A percentile compares a stretch with the other conserved stretches of the same genome.
These are phyloP conservation scores for Penicillium aurantiogriseum DNA, from an alignment of 2,329 filamentous ascomycete species.

Conservation along the genomic window DNA sequence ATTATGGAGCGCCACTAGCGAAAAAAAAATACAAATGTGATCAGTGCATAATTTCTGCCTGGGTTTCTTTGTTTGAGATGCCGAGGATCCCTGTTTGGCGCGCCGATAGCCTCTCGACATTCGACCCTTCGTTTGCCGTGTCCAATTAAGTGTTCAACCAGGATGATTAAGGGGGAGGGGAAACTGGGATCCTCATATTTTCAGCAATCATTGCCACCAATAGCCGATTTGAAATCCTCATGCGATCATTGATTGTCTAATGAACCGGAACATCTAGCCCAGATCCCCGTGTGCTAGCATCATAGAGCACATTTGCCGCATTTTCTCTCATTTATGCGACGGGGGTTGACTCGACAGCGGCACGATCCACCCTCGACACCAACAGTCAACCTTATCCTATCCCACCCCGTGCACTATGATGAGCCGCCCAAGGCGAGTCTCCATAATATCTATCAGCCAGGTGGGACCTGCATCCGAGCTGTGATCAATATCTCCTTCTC, in stretches of 20 bases:
- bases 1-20: neutral
- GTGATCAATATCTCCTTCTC: neutral
- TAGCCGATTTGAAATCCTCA: neutral
- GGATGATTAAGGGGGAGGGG: neutral
- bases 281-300: slow-evolving; percentile 4
- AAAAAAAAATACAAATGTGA: neutral
- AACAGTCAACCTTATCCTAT: slow-evolving; percentile 3
- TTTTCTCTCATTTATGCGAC: neutral
- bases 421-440: neutral
- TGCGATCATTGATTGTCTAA: neutral
- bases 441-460: neutral
- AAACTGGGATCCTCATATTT: neutral
- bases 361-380: neutral
- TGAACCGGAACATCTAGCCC: neutral
- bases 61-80: slow-evolving; percentile 11
- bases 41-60: neutral
- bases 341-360: neutral
- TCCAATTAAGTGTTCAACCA: neutral
- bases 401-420: neutral
- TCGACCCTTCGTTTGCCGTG: neutral
- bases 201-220: neutral
- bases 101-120: neutral
- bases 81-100: slow-evolving; percentile 5
- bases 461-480: neutral
- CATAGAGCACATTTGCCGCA: neutral